These are phyloP conservation scores for Boletus eberwhitei DNA, from an alignment of 768 basidiomycete species.

Conservation along the genomic window DNA sequence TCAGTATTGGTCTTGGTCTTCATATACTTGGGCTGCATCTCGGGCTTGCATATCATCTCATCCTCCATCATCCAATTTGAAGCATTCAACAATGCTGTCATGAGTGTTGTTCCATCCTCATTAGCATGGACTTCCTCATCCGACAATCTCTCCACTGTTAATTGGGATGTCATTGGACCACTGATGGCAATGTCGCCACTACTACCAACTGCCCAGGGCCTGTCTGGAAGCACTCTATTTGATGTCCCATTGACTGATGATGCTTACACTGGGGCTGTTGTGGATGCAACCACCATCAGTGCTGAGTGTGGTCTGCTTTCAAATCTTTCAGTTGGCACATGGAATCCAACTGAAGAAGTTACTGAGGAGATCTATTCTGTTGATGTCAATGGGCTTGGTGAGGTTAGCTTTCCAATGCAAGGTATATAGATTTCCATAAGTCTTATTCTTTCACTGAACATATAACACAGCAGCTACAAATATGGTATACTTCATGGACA, in stretches of 20 bases:
- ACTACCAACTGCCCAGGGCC: background rate
- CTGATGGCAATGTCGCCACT: background rate
- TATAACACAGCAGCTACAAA: too few relatives aligned
- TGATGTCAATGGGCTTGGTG: constrained; percentile 1
- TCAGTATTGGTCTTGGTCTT: too few relatives aligned
- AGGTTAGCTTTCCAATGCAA: background rate
- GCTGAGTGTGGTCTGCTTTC: constrained; percentile 15
- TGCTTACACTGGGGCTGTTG: constrained; percentile 5
- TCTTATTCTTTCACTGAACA: too few relatives aligned
- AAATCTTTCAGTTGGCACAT: background rate
- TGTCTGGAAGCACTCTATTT: constrained; percentile 5
- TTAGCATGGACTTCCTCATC: background rate
- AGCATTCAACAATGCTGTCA: constrained; percentile 8
- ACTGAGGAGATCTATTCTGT: background rate
- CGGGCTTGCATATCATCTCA: constrained; percentile 22
- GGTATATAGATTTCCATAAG: background rate
- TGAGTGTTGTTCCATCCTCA: background rate
- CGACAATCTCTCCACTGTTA: background rate
- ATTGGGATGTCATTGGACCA: background rate
- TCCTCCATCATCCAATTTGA: constrained; percentile 21
- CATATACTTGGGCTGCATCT: constrained; percentile 5
- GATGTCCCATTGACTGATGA: constrained; percentile 10
- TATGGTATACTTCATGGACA: too few relatives aligned
- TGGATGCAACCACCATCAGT: constrained; percentile 16
- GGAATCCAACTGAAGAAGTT: background rate